These are phyloP conservation scores for Cinchona pubescens DNA, from an alignment of 257 asterid species.

Conservation along the genomic window DNA sequence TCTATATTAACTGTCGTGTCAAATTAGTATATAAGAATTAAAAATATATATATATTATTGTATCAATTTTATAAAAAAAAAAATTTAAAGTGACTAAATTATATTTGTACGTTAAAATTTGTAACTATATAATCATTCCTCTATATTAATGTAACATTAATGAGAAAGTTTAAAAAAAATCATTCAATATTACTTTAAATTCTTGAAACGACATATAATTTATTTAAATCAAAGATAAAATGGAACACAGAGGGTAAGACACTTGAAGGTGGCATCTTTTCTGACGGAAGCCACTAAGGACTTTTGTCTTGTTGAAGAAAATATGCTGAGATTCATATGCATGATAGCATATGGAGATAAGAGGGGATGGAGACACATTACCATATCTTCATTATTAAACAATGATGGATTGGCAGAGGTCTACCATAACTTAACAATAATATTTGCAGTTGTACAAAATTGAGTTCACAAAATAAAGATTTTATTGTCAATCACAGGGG, in stretches of 20 bases:
- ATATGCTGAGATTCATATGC: slow-evolving; percentile 33
- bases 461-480: background rate
- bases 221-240: too few relatives aligned
- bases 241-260: slow-evolving; percentile 20
- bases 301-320: slow-evolving; percentile 32
- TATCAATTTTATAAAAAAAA: too few relatives aligned
- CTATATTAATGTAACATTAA: too few relatives aligned
- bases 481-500: background rate
- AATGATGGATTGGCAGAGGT: slow-evolving; percentile 18
- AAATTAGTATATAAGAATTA: too few relatives aligned
- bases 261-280: slow-evolving; percentile 18
- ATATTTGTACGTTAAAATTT: too few relatives aligned
- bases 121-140: too few relatives aligned
- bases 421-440: background rate
- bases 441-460: background rate
- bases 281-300: slow-evolving; percentile 27
- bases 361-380: slow-evolving; percentile 37
- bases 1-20: too few relatives aligned
- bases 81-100: too few relatives aligned
- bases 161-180: too few relatives aligned
- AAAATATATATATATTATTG: too few relatives aligned
- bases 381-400: slow-evolving; percentile 28
- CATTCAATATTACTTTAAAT: too few relatives aligned
- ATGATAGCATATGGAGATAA: slow-evolving; percentile 32
- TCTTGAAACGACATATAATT: too few relatives aligned